A percentile compares a stretch with the other conserved stretches of the same genome.
Conservation (phyloP, 1,139 yeast species). For the Sugiyamaella xylanicola region DNA sequence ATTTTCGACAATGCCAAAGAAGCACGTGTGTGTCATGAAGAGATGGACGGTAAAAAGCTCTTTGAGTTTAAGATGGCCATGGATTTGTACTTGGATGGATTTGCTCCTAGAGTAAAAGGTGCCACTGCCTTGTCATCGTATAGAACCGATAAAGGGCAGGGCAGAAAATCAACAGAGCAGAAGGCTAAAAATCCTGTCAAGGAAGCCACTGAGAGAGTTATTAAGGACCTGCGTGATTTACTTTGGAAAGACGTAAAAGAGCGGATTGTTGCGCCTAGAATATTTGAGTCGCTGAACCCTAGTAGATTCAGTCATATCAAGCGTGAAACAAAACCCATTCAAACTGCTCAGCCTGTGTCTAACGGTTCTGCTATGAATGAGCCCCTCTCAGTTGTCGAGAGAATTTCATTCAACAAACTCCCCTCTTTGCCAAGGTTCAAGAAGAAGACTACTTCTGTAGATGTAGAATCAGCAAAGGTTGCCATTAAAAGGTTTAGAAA, state of each 20-base stretch:
- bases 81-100: slow-evolving; percentile 50
- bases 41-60: slow-evolving; percentile 64
- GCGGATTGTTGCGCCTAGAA: slow-evolving; percentile 69
- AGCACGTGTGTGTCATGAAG: slow-evolving; percentile 65
- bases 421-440: slow-evolving; percentile 54
- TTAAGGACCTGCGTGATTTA: slow-evolving; percentile 65
- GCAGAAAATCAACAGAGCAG: not conserved
- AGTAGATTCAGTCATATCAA: slow-evolving; percentile 6
- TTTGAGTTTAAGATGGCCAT: slow-evolving; percentile 55
- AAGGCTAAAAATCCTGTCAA: slow-evolving; percentile 41
- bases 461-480: slow-evolving; percentile 11
- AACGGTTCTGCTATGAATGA: slow-evolving; percentile 16
- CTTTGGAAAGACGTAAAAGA: slow-evolving; percentile 74
- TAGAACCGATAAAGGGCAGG: slow-evolving; percentile 3
- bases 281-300: slow-evolving; percentile 58
- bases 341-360: slow-evolving; percentile 11
- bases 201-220: slow-evolving; percentile 61
- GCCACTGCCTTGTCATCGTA: slow-evolving; percentile 10
- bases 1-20: slow-evolving; percentile 66
- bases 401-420: slow-evolving; percentile 24
- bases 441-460: slow-evolving; percentile 38
- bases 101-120: slow-evolving; percentile 12
- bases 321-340: slow-evolving; percentile 3
- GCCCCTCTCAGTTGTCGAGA: slow-evolving; percentile 17
- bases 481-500: slow-evolving; percentile 29